Evolutionary conservation across 1,284 basidiomycete genomes (phyloP).

Genomic region (Cronartium quercuum): DNA sequence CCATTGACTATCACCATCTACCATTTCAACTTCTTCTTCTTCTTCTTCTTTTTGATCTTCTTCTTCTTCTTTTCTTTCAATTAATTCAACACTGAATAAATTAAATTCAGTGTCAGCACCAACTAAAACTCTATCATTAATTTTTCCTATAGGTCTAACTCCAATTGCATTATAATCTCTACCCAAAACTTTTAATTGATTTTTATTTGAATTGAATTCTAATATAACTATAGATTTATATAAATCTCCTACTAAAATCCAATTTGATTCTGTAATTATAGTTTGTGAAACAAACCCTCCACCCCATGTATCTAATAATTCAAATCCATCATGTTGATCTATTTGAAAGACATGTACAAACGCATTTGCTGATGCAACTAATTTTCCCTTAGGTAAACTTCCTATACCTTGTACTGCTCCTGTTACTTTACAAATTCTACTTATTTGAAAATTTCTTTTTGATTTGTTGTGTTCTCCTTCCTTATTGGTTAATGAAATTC

Average conservation of each 20-base stretch:
- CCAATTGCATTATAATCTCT: constrained; percentile 13
- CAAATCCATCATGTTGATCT: constrained; percentile 4
- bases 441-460: constrained; percentile 5
- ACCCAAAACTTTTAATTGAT: constrained; percentile 7
- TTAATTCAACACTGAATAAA: constrained; percentile 14
- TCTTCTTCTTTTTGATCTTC: constrained; percentile 9
- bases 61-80: background rate
- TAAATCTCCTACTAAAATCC: constrained; percentile 13
- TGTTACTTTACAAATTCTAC: background rate
- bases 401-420: constrained; percentile 24
- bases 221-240: constrained; percentile 24
- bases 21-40: background rate
- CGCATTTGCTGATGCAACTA: constrained; percentile 26
- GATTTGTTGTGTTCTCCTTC: background rate
- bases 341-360: constrained; percentile 21
- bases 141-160: constrained; percentile 14
- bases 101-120: constrained; percentile 28
- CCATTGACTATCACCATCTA: background rate
- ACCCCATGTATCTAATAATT: constrained; percentile 29
- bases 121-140: constrained; percentile 23
- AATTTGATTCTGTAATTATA: constrained; percentile 6
- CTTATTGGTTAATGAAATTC: background rate
- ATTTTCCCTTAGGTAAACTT: constrained; percentile 18
- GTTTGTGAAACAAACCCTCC: constrained; percentile 30
- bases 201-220: constrained; percentile 5